These are phyloP conservation scores for Fusarium penzigii DNA, from an alignment of 2,329 filamentous ascomycete genomes.

Conservation along the genomic window DNA sequence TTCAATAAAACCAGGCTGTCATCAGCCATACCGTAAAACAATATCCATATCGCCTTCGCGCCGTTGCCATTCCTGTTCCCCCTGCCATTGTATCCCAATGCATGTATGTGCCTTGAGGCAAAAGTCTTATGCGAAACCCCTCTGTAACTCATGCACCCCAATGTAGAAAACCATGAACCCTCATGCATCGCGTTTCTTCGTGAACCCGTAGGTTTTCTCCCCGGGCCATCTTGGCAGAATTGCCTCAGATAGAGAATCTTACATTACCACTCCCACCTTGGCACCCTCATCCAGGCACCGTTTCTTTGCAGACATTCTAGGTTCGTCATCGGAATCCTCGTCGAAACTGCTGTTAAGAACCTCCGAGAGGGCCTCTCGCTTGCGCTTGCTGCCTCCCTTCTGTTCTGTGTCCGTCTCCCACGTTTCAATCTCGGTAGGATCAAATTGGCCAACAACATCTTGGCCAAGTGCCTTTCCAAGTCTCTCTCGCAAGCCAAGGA, in stretches of 20 bases:
- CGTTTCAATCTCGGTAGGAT: constrained; percentile 45
- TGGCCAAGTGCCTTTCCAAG: constrained; percentile 54
- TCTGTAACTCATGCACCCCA: constrained; percentile 5
- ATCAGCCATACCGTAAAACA: constrained; percentile 4
- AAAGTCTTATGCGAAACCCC: constrained; percentile 19
- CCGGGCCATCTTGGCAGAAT: constrained; percentile 1
- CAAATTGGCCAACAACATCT: constrained; percentile 48
- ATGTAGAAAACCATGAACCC: constrained; percentile 8
- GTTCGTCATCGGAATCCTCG: constrained; percentile 37
- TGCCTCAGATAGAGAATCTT: constrained; percentile 6
- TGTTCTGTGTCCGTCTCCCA: constrained; percentile 44
- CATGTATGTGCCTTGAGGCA: constrained; percentile 20
- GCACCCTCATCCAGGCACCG: constrained; percentile 34
- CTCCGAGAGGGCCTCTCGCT: constrained; percentile 39
- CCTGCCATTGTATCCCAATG: constrained; percentile 2
- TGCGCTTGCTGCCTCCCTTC: constrained; percentile 32
- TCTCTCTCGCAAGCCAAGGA: constrained; percentile 56
- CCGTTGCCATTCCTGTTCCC: constrained; percentile 10
- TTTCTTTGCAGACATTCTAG: constrained; percentile 34
- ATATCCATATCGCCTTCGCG: constrained; percentile 8
- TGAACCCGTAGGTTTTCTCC: constrained; percentile 12
- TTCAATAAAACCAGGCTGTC: not conserved
- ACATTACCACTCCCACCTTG: constrained; percentile 34
- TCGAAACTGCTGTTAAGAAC: constrained; percentile 45
- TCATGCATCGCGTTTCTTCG: constrained; percentile 11